A percentile compares a stretch with the other conserved stretches of the same genome.
Conservation (phyloP, 148 eudicot species). For the Agrostemma githago region DNA sequence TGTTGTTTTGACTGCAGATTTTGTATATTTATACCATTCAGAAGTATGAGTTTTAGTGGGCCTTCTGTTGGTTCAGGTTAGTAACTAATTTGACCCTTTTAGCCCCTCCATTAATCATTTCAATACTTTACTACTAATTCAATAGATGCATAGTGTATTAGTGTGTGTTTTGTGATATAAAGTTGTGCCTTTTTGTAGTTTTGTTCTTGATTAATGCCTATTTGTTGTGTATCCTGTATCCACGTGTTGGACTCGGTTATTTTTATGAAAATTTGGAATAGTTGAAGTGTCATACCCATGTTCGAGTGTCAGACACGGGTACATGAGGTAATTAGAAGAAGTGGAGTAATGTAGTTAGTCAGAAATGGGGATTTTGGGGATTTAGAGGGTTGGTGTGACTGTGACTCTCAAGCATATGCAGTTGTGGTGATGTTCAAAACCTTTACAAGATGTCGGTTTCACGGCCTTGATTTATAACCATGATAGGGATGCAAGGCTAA, state of each 20-base stretch:
- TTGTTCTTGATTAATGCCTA: background rate
- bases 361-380: background rate
- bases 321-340: too few relatives aligned
- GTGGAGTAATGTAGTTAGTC: too few relatives aligned
- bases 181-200: background rate
- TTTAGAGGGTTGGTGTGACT: background rate
- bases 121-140: background rate
- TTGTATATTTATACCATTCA: background rate
- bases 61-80: slow-evolving; percentile 59
- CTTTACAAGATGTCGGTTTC: too few relatives aligned
- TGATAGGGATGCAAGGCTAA: background rate
- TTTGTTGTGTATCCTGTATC: background rate
- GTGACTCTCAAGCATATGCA: background rate
- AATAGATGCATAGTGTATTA: background rate
- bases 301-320: too few relatives aligned
- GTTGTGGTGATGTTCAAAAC: background rate
- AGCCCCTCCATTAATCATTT: background rate
- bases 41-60: slow-evolving; percentile 57
- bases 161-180: background rate
- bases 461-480: too few relatives aligned
- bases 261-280: too few relatives aligned
- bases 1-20: slow-evolving; percentile 21
- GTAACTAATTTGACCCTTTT: slow-evolving; percentile 21
- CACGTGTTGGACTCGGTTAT: too few relatives aligned
- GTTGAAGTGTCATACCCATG: too few relatives aligned